Evolutionary conservation across 2,329 filamentous ascomycete species (phyloP).

Genomic region (Graphilbum ipis-grandicollis): DNA sequence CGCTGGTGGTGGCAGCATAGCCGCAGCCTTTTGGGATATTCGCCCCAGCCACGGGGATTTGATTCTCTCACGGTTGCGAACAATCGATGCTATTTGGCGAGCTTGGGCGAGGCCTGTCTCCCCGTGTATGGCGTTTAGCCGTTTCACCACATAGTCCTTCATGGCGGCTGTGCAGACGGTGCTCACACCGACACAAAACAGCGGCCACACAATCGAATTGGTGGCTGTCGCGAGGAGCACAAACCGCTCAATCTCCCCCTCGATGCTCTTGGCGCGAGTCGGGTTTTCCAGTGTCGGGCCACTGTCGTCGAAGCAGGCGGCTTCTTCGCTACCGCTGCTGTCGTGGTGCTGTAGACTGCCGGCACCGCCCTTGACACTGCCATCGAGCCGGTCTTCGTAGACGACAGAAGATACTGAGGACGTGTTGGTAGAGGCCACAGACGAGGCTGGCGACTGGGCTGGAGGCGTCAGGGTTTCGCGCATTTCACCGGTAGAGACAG

Average conservation of each 20-base stretch:
- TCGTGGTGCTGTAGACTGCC: neutral
- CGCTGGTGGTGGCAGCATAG: conserved; percentile 1
- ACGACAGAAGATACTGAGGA: too few species aligned
- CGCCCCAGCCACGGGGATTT: conserved; percentile 7
- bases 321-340: too few species aligned
- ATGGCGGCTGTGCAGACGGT: conserved; percentile 23
- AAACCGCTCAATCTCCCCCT: conserved; percentile 24
- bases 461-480: conserved; percentile 4
- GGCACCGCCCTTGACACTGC: neutral
- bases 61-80: conserved; percentile 19
- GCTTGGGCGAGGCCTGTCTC: conserved; percentile 30
- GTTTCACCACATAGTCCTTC: conserved; percentile 24
- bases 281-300: conserved; percentile 24
- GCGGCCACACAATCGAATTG: conserved; percentile 31
- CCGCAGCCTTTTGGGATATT: neutral
- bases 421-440: neutral
- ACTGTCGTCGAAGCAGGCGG: conserved; percentile 8
- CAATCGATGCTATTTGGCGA: conserved; percentile 21
- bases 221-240: conserved; percentile 30
- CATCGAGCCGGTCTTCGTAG: too few species aligned
- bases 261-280: conserved; percentile 16
- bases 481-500: conserved; percentile 7
- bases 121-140: conserved; percentile 25
- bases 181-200: conserved; percentile 30
- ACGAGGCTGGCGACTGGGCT: conserved; percentile 5